Conservation (phyloP, 306 rosid species). For the Dryas drummondii region DNA sequence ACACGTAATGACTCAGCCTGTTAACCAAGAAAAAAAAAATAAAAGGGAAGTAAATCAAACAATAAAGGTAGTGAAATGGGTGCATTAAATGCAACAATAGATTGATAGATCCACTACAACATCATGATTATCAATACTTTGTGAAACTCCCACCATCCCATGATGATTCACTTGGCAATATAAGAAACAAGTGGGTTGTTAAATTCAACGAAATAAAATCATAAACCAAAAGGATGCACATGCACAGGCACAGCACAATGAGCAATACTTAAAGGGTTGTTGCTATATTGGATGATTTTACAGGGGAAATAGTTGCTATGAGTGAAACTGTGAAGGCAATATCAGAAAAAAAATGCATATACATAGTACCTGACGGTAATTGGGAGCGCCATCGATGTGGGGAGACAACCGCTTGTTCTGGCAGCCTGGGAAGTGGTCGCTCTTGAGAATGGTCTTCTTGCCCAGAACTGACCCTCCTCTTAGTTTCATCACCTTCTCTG, state of each 20-base stretch:
- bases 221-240: not conserved
- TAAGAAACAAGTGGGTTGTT: not conserved
- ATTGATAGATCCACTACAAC: not conserved
- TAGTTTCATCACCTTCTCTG: conserved; percentile 74
- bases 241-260: not conserved
- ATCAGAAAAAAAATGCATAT: not conserved
- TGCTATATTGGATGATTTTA: not conserved
- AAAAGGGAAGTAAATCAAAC: not conserved
- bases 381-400: conserved; percentile 96
- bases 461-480: conserved; percentile 86
- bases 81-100: not conserved
- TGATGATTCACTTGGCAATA: not conserved
- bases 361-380: conserved; percentile 68
- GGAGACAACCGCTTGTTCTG: conserved; percentile 86
- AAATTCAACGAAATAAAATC: not conserved
- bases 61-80: not conserved
- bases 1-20: conserved; percentile 72
- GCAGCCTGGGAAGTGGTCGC: conserved; percentile 98
- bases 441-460: conserved; percentile 86
- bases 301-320: not conserved
- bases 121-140: too few species aligned
- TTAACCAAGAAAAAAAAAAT: not conserved
- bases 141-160: too few species aligned
- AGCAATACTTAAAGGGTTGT: not conserved
- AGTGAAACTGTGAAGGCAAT: not conserved